A percentile compares a stretch with the other conserved stretches of the same genome.
These are phyloP conservation scores for Lenwebbia sp. DNA, from an alignment of 345 rosid species.

Conservation along the genomic window DNA sequence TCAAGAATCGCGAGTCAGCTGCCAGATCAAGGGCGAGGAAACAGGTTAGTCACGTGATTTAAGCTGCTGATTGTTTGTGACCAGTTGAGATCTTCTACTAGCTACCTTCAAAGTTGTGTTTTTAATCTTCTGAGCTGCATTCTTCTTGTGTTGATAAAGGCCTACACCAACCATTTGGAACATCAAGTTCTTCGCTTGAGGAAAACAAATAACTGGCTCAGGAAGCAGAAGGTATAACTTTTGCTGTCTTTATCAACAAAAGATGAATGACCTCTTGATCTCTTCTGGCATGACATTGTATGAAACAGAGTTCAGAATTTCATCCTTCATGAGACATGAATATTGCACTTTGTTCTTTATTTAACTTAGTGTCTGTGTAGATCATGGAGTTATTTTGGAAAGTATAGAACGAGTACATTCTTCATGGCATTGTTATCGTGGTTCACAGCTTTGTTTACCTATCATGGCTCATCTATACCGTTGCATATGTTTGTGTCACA, in stretches of 20 bases:
- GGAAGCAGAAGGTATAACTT: constrained; percentile 1
- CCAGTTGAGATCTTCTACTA: neutral
- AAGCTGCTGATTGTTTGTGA: neutral
- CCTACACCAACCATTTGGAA: constrained; percentile 11
- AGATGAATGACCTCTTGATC: rapidly evolving
- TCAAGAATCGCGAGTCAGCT: constrained; percentile 25
- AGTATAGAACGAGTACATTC: neutral
- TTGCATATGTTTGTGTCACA: neutral
- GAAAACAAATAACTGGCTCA: constrained; percentile 4
- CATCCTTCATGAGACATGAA: neutral
- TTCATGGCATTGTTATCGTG: neutral
- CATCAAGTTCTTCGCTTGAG: neutral
- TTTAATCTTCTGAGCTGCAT: neutral
- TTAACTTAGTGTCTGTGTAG: neutral
- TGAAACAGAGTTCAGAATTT: neutral
- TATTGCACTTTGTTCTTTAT: neutral
- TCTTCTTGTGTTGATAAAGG: neutral
- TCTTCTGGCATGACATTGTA: neutral
- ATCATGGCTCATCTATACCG: neutral
- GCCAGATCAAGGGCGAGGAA: constrained; percentile 27
- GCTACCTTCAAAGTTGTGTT: neutral
- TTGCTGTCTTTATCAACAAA: neutral
- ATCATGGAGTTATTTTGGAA: neutral
- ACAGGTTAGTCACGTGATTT: constrained; percentile 1
- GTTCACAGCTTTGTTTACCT: neutral